Evolutionary conservation across 306 rosid species (phyloP), one percentile per base, ranked within the genome.

Genomic region (Castanopsis chinensis): DNA sequence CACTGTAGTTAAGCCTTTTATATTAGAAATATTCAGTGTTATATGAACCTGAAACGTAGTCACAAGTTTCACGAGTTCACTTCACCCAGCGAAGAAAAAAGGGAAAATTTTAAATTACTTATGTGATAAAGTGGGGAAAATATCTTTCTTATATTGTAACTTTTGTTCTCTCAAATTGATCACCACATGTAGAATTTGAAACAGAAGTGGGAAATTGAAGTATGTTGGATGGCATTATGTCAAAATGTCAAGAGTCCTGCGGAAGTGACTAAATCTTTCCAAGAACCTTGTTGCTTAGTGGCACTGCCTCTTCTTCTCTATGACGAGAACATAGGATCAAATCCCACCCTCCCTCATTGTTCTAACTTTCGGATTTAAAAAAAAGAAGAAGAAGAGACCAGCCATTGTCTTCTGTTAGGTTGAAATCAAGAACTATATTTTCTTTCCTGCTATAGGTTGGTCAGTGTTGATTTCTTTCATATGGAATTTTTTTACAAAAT

Each of bases 401-500:
- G 6, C 0, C 17, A 9, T 78, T 2, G 49, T 32, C 65, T n/a
- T n/a, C 21, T 30, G 12, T 12, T 33, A 28, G 57, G 35, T 25
- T 20, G 19, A 49, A 56, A 28, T 15, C 3, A 17, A 75, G 56
- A 4, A 5, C 54, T 79, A 32, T 61, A 6, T 60, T 58, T 58
- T 49, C 12, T 11, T 32, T 69, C 55, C 11, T 23, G 67, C n/a
- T 30, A 33, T 61, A 37, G 56, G 57, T 35, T 49, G 41, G 25
- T 57, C 65, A 68, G 64, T 30, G 69, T 68, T 81, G 33, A 33
- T 33, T 33, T 23, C 59, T 49, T 30, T 49, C 6, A 14, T 67
- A 19, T 64, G 60, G 20, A 55, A 60, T 41, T 75, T 15, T 72
- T 20, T 72, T 79, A 33, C 75, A 69, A 75, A 65, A 74, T 12